These are phyloP conservation scores for Fusarium sp. DNA, from an alignment of 2,329 filamentous ascomycete genomes.

Conservation along the genomic window DNA sequence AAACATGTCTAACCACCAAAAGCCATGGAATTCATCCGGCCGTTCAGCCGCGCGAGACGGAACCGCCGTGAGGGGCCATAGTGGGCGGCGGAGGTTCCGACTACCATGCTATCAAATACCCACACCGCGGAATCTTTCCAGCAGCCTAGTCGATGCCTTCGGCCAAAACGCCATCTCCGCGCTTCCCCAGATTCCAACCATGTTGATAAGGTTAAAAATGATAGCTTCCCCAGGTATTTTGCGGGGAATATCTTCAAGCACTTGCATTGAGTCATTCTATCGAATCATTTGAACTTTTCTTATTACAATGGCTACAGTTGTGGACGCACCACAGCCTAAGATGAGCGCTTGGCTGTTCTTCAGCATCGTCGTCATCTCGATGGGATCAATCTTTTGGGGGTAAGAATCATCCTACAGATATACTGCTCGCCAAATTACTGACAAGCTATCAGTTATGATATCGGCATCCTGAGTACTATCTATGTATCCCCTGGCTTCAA, in stretches of 20 bases:
- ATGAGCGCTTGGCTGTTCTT: slow-evolving; percentile 25
- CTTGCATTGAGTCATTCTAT: background rate
- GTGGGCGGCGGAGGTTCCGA: slow-evolving; percentile 13
- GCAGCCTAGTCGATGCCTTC: background rate
- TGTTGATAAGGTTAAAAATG: slow-evolving; percentile 17
- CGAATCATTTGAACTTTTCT: background rate
- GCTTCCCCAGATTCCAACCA: slow-evolving; percentile 16
- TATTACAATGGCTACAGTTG: slow-evolving; percentile 17
- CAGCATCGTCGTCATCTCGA: slow-evolving; percentile 19
- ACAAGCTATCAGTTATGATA: slow-evolving; percentile 9
- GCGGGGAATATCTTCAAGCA: background rate
- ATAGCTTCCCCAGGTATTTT: slow-evolving; percentile 23
- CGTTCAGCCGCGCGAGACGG: background rate
- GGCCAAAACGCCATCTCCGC: background rate
- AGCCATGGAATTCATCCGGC: background rate
- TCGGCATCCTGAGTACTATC: slow-evolving; percentile 22
- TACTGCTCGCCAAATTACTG: fast-evolving
- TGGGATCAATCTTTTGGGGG: slow-evolving; percentile 29
- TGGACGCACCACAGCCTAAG: slow-evolving; percentile 13
- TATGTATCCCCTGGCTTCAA: slow-evolving; percentile 24
- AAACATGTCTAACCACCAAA: background rate
- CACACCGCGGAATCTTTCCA: slow-evolving; percentile 17
- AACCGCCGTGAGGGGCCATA: slow-evolving; percentile 2
- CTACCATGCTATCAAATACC: background rate
- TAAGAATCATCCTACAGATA: background rate